These are phyloP conservation scores for Raddia guianensis DNA, from an alignment of 176 grass and related monocot species.

Conservation along the genomic window DNA sequence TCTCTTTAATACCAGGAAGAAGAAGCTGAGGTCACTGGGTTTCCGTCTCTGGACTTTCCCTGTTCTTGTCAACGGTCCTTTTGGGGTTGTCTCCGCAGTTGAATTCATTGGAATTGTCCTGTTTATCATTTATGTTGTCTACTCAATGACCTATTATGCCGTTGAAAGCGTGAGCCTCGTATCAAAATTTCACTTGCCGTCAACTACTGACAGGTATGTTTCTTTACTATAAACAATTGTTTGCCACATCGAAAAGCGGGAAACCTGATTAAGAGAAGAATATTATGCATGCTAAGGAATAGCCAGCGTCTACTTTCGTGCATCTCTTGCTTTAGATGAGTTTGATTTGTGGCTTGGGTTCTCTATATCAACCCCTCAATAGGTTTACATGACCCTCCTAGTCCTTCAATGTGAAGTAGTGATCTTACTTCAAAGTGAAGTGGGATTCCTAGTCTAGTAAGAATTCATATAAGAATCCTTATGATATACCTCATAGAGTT, in stretches of 20 bases:
- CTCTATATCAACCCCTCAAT: no score
- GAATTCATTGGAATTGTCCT: constrained; percentile 85
- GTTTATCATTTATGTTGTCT: constrained; percentile 66
- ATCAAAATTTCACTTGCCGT: constrained; percentile 40
- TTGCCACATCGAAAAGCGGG: background rate
- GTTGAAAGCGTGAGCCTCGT: constrained; percentile 44
- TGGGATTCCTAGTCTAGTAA: no score
- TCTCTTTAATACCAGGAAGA: constrained; percentile 54
- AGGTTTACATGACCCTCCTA: no score
- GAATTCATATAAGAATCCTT: no score
- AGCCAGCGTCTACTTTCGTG: no score
- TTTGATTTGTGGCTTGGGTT: no score
- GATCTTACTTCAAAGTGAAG: no score
- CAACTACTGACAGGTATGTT: constrained; percentile 53
- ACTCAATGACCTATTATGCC: constrained; percentile 66
- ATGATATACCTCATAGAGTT: no score
- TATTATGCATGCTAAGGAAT: background rate
- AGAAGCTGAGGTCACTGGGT: constrained; percentile 61
- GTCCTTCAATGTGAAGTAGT: no score
- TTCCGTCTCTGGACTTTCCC: constrained; percentile 96
- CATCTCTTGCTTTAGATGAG: no score
- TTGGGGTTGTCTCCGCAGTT: constrained; percentile 85
- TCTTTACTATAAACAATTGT: background rate
- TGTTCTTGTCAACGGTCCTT: constrained; percentile 75
- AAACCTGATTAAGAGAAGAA: background rate